These are phyloP conservation scores for Citrullus amarus DNA, from an alignment of 306 rosid species.

Conservation along the genomic window DNA sequence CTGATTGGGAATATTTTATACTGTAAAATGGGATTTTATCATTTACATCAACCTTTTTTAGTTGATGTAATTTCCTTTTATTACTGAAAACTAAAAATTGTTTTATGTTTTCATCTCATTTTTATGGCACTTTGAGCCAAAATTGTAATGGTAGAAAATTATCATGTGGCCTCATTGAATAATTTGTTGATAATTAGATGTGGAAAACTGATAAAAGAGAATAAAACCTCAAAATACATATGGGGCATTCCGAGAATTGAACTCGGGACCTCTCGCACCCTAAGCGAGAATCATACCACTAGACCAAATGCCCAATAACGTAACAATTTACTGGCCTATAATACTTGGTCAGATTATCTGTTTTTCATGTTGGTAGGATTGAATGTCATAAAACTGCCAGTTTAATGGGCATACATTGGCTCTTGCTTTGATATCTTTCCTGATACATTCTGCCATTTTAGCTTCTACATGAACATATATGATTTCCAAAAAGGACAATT, in stretches of 20 bases:
- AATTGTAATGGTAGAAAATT: too few relatives aligned
- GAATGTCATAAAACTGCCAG: too few relatives aligned
- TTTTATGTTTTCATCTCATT: neutral
- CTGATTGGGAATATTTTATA: neutral
- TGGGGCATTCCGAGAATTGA: conserved; percentile 14
- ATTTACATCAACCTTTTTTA: neutral
- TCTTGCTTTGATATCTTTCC: too few relatives aligned
- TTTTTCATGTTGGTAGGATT: too few relatives aligned
- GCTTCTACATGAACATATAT: too few relatives aligned
- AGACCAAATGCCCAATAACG: neutral
- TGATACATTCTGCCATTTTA: neutral
- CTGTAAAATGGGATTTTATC: neutral
- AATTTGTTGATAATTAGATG: neutral
- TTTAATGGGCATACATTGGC: too few relatives aligned
- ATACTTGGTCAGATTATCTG: too few relatives aligned
- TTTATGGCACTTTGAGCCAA: neutral
- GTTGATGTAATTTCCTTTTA: neutral
- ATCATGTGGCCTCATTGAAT: too few relatives aligned
- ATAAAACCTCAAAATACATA: too few relatives aligned
- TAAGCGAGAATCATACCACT: conserved; percentile 13
- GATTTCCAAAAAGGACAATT: too few relatives aligned
- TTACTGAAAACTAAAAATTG: neutral
- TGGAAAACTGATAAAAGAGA: neutral
- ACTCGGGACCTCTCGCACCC: conserved; percentile 9
- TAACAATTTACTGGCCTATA: neutral